Percentiles rank a stretch among this genome's conserved stretches.
Conservation (phyloP, 2,329 filamentous ascomycete species). For the Fusarium nurragi region DNA sequence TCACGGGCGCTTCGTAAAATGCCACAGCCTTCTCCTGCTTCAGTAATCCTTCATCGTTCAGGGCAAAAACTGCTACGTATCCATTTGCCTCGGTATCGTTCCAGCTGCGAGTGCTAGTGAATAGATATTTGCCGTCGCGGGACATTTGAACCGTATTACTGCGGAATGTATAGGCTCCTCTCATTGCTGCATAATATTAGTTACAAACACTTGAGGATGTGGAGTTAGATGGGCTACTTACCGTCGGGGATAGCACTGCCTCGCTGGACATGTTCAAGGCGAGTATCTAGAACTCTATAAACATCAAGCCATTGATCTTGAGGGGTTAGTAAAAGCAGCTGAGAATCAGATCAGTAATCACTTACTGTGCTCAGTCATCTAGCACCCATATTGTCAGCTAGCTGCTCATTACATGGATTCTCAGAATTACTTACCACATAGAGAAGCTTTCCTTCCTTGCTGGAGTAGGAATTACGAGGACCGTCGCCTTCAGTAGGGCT, state of each 20-base stretch:
- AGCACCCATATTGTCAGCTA: not conserved
- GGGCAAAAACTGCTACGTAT: not conserved
- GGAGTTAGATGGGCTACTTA: not conserved
- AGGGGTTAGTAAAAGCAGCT: not conserved
- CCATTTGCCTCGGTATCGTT: slow-evolving; percentile 7
- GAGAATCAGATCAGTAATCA: no score
- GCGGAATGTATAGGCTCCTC: not conserved
- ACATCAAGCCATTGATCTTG: slow-evolving; percentile 6
- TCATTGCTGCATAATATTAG: not conserved
- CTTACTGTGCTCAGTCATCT: slow-evolving; percentile 14
- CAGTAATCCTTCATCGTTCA: not conserved
- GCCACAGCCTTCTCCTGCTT: not conserved
- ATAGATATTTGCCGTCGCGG: not conserved
- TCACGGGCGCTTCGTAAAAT: slow-evolving; percentile 7
- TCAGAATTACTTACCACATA: not conserved
- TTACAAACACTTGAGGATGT: not conserved
- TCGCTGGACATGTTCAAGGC: not conserved
- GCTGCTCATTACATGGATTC: fast-evolving
- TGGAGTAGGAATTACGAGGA: slow-evolving; percentile 1
- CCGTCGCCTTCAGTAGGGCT: slow-evolving; percentile 5
- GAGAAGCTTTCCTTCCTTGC: slow-evolving; percentile 6
- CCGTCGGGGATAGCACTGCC: not conserved
- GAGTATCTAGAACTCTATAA: not conserved
- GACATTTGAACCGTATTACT: slow-evolving; percentile 12
- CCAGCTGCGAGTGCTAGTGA: slow-evolving; percentile 9